Evolutionary conservation across 2,329 filamentous ascomycete species (phyloP), one percentile per base, ranked within the genome.

Genomic region (Nemania sp.): DNA sequence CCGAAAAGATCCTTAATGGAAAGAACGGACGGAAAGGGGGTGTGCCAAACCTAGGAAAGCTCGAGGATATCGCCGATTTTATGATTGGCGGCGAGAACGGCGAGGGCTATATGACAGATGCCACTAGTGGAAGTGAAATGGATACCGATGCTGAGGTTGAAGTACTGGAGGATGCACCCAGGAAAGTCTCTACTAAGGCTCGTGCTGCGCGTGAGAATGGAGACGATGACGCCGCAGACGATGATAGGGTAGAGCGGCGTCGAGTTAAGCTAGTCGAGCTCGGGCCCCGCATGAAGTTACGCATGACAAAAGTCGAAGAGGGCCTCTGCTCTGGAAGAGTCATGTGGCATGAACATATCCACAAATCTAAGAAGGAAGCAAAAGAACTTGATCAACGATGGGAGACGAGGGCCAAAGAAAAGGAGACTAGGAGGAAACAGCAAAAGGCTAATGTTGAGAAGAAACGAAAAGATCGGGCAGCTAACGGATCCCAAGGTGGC

Each of bases 121-220:
- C 82, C 22, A 92, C 90, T 0, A 97, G 93, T 71, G 96, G 97
- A 64, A 97, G 93, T 47, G 96, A 99, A 78, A 84, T 92, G 26
- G 96, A 98, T 70, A 98, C 95, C 0, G 96, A 99, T 77, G 94
- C 93, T 51, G 96, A 99, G 80, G 93, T 99, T 11, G 96, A 99
- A 78, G 89, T 99, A 24, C 87, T 85, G 20, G 89, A 90, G 82
- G 87, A 83, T 66, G 82, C 89, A 63, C 83, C 90, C 1, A 85
- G 88, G 73, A 91, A 88, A 75, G 88, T 93, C 26, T 82, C 81
- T 1, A 79, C 79, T 43, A 84, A 83, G 70, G 82, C 85, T 80
- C 84, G 87, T 80, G 79, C 83, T 79, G 80, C 80, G 0, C 79
- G 78, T 5, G 81, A 82, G 7, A 82, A 84, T 72, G 79, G 85